Conservation (phyloP, 1,284 basidiomycete genomes). For the Polyporus tsugae region DNA sequence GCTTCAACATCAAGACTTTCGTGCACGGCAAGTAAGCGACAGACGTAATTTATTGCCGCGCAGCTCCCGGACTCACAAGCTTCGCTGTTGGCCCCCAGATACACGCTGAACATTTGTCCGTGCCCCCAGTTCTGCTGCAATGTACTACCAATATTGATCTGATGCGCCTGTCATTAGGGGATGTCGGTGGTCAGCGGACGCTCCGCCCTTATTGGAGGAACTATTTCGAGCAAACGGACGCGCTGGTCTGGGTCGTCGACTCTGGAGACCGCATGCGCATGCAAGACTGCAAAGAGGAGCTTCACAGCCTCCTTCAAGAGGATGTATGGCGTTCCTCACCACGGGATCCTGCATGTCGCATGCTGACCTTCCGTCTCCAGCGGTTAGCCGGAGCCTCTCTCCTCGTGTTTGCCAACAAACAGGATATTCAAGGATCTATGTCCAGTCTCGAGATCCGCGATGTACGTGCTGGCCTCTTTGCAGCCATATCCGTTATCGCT, state of each 20-base stretch:
- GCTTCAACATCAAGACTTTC: slow-evolving; percentile 99
- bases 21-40: slow-evolving; percentile 82
- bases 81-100: slow-evolving; percentile 54
- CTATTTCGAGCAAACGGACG: slow-evolving; percentile 99
- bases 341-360: slow-evolving; percentile 1
- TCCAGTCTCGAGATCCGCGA: slow-evolving; percentile 83
- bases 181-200: slow-evolving; percentile 96
- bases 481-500: slow-evolving; percentile 2
- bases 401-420: slow-evolving; percentile 99
- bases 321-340: slow-evolving; percentile 70
- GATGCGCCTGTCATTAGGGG: slow-evolving; percentile 67
- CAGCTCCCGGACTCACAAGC: slow-evolving; percentile 5
- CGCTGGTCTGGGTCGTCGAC: slow-evolving; percentile 98
- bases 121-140: slow-evolving; percentile 27
- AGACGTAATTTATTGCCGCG: not conserved
- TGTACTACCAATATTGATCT: slow-evolving; percentile 16
- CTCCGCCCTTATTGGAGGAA: slow-evolving; percentile 98
- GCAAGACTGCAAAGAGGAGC: slow-evolving; percentile 88
- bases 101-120: slow-evolving; percentile 93
- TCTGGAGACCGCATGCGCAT: slow-evolving; percentile 91
- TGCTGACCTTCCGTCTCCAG: slow-evolving; percentile 50
- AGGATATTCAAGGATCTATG: slow-evolving; percentile 93
- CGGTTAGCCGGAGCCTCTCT: slow-evolving; percentile 93
- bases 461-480: slow-evolving; percentile 54
- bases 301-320: slow-evolving; percentile 87